Evolutionary conservation across 2,329 filamentous ascomycete species (phyloP), one percentile per base, ranked within the genome.

Genomic region (Curvularia hawaiiensis): DNA sequence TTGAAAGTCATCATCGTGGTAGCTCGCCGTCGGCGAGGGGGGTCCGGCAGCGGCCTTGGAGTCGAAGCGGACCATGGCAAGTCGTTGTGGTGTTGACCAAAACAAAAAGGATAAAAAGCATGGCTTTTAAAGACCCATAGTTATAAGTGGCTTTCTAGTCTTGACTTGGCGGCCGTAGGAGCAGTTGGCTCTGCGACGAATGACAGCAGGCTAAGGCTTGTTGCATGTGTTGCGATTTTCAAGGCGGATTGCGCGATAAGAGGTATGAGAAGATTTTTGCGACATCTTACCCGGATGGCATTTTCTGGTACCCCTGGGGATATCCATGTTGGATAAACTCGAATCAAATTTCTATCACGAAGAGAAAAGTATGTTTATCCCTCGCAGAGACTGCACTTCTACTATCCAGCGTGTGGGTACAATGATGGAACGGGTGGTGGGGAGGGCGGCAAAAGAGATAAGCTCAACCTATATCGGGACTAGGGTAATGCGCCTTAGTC

Each of bases 1-100:
- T 33, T 66, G 59, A 41, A 72, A 72, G 45, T 74, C 72, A 40
- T 66, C 62, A 55, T 73, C 65, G 48, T 55, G 57, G 56, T 63
- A 62, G 49, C 62, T 68, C 14, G 59, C 35, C 4, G 65, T 59
- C 9, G 65, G 64, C 56, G 64, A 67, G 12, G 59, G 54, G 39
- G 60, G 57, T 7, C 56, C 62, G 12, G 59, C 51, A 7, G 51
- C 53, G 28, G 59, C 58, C 52, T 69, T 69, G 30, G 61, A 60
- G 49, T 69, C 64, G 53, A 60, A 63, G 28, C 63, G 50, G 54
- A 64, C 63, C 67, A 69, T 69, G 33, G 9, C 53, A 47, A 45
- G 44, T n/a, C 30, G 26, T 53, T 44, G 16, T 8, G 14, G 24
- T 38, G 20, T 49, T 9, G 20, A 18, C 20, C n/a, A 16, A 22